Base-by-base conservation (phyloP, 1,284 basidiomycete genomes). In the Puccinia triticina region DNA sequence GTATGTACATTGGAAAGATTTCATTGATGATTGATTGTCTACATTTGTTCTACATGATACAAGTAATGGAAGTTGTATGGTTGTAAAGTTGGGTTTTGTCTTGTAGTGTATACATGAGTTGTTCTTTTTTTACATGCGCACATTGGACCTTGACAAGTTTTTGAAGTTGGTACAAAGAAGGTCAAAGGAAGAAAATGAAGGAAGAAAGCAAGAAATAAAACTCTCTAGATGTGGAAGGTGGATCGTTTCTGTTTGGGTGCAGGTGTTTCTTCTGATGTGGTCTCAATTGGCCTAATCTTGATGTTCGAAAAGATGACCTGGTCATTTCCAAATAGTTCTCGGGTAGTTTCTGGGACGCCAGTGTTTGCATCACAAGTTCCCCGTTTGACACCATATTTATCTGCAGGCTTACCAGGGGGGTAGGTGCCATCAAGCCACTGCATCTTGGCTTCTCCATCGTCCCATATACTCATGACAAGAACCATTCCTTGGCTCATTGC, bases 401-500 rank as follows among this genome's bases (percentile, higher is more conserved):
- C 74, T 12, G 29, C 37, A 46, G 67, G 26, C 34, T 64, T 64
- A 26, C 23, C 23, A 16, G 53, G 23, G 23, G 74, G 74, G 32
- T 61, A 76, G 0, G 23, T 76, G 23, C 53, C 34, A 46, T 76
- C 55, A 55, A 76, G 74, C 74, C 74, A 76, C 14, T 59, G 74
- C 74, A 76, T 59, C 34, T 57, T 61, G 53, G 55, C 74, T 23
- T 50, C 76, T 23, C 18, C 23, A 67, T 76, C 74, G 23, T 76
- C 74, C 74, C 55, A 64, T 18, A 76, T 55, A 64, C 74, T 76
- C 55, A 76, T 64, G 8, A 76, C 74, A 32, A 76, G 43, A 18
- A 76, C 74, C 74, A 76, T 76, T 43, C 74, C 74, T 18, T 43
- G 61, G 34, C 32, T 46, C 74, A 76, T 76, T 0, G 74, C 74